Evolutionary conservation across 345 rosid genomes (phyloP).

Genomic region (Camelina laxa): DNA sequence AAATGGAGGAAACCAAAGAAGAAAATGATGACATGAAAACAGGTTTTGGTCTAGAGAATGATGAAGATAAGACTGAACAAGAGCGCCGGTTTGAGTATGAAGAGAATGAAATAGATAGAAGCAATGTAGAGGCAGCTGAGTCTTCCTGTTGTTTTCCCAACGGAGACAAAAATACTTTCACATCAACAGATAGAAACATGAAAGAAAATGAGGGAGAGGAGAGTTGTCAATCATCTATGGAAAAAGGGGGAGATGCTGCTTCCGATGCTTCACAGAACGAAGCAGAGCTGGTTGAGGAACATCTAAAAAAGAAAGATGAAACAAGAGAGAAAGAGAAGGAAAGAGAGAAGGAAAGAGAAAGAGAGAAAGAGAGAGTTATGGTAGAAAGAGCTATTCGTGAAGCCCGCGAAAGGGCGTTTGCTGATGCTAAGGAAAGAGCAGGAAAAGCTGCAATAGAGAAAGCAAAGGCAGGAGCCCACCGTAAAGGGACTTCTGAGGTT

Average conservation of each 20-base stretch:
- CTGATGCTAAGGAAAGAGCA: slow-evolving; percentile 84
- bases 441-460: slow-evolving; percentile 78
- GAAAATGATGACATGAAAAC: slow-evolving; percentile 32
- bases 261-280: slow-evolving; percentile 47
- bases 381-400: slow-evolving; percentile 94
- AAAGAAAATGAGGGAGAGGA: slow-evolving; percentile 49
- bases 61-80: slow-evolving; percentile 29
- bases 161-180: slow-evolving; percentile 40
- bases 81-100: slow-evolving; percentile 31
- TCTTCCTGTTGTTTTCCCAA: slow-evolving; percentile 42
- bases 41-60: slow-evolving; percentile 25
- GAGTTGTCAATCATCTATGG: slow-evolving; percentile 44
- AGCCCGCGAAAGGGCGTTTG: slow-evolving; percentile 93
- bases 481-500: slow-evolving; percentile 57
- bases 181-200: slow-evolving; percentile 37
- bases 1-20: slow-evolving; percentile 41
- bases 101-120: slow-evolving; percentile 39
- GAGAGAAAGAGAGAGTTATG: slow-evolving; percentile 72
- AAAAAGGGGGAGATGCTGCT: slow-evolving; percentile 51
- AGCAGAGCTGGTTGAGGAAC: slow-evolving; percentile 48
- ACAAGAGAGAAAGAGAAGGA: slow-evolving; percentile 59
- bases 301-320: slow-evolving; percentile 53
- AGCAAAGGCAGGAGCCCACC: slow-evolving; percentile 66
- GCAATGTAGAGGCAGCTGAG: slow-evolving; percentile 41
- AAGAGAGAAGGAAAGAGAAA: slow-evolving; percentile 61